Evolutionary conservation across 2,329 filamentous ascomycete genomes (phyloP), one percentile per base, ranked within the genome.

Genomic region (Fusarium oligoseptatum): DNA sequence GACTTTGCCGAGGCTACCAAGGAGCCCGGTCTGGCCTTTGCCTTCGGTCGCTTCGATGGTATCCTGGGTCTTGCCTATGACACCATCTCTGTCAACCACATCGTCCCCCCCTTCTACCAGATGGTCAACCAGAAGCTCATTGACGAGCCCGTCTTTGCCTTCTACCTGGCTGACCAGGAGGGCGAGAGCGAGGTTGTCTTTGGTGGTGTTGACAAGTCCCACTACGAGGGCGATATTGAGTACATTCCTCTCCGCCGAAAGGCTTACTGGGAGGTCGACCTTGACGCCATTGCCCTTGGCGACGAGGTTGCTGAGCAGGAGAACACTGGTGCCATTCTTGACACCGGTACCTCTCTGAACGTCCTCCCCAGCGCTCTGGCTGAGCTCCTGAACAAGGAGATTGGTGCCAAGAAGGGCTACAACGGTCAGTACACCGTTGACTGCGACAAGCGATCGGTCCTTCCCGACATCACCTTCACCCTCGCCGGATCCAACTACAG

Each of bases 191-290:
- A 95, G 86, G 95, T 92, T 70, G 92, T 92, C 77, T 99, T 99
- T 77, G 96, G 96, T 84, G 96, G 96, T 76, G 85, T 98, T 72
- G 92, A 98, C 84, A 87, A 95, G 86, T 87, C 88, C 82, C 95
- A 97, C 88, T 92, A 89, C 84, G 92, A 89, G 43, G 97, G 97
- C 81, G 92, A 98, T 85, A 90, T 99, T 80, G 94, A 92, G 83
- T 97, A 95, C 84, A 95, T 99, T 78, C 97, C 97, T 65, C 91
- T 99, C 78, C 94, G 97, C 84, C 94, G 97, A 83, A 98, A 98
- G 93, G 97, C 97, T 60, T 99, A 99, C 91, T 99, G 97, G 97
- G 97, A 99, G 90, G 96, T 99, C 66, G 95, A 98, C 81, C 92
- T 99, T 72, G 93, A 98, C 81, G 89, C 95, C 75, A 97, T 99